Evolutionary conservation across 1,139 yeast genomes (phyloP).

Genomic region (Kodamaea alishanica): DNA sequence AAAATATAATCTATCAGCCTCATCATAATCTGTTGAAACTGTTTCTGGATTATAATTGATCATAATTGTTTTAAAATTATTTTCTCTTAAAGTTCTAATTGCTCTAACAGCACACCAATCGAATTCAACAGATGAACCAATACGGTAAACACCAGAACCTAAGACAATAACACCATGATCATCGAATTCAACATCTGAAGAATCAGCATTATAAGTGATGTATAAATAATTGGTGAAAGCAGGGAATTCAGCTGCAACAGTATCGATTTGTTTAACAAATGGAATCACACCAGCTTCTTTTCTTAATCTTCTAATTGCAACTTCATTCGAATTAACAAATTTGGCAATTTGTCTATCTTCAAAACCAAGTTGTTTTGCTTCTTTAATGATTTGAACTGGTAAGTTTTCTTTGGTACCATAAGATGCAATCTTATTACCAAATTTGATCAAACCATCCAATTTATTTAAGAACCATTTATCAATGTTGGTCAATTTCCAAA

Average conservation of each 20-base stretch:
- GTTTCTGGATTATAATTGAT: constrained; percentile 98
- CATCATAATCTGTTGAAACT: constrained; percentile 96
- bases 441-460: constrained; percentile 65
- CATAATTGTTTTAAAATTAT: constrained; percentile 90
- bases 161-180: constrained; percentile 88
- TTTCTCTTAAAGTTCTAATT: constrained; percentile 87
- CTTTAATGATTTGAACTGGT: constrained; percentile 59
- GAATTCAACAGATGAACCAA: constrained; percentile 91
- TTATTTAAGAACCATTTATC: constrained; percentile 97
- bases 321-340: constrained; percentile 85
- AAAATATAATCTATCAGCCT: constrained; percentile 94
- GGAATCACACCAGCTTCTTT: constrained; percentile 86
- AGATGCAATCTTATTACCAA: constrained; percentile 59
- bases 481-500: constrained; percentile 87
- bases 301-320: constrained; percentile 87
- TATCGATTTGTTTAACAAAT: constrained; percentile 94
- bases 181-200: constrained; percentile 78
- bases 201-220: constrained; percentile 91
- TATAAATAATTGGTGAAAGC: constrained; percentile 93
- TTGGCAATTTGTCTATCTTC: constrained; percentile 96
- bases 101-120: constrained; percentile 98
- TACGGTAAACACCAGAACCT: constrained; percentile 93
- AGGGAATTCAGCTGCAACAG: constrained; percentile 99
- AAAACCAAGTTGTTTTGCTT: constrained; percentile 95
- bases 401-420: constrained; percentile 59